A percentile compares a stretch with the other conserved stretches of the same genome.
phyloP scores from a whole-genome alignment of 2,329 filamentous ascomycete genomes.

The Coniochaeta hoffmannii region DNA sequence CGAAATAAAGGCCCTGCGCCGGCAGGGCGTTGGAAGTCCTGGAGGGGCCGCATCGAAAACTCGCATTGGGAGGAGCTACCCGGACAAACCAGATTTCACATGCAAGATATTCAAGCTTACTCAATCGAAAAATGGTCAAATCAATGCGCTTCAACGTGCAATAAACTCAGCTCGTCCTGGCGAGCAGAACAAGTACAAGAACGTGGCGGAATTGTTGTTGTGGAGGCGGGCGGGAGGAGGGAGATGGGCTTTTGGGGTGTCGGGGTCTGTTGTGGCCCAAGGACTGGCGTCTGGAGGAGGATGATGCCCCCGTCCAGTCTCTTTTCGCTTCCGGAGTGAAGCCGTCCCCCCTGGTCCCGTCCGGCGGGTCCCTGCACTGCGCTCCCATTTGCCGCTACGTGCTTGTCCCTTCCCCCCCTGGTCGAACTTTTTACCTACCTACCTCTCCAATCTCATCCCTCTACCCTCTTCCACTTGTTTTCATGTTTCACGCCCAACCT shows the following conservation, averaged over 20 bases:
- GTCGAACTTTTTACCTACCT: conserved; percentile 21
- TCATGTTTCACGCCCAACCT: conserved; percentile 1
- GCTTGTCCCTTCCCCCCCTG: conserved; percentile 9
- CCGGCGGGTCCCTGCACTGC: conserved; percentile 15
- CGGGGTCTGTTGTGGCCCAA: conserved; percentile 16
- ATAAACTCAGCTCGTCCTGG: conserved; percentile 28
- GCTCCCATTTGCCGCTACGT: conserved; percentile 19
- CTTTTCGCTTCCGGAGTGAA: conserved; percentile 15
- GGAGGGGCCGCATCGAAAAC: not conserved
- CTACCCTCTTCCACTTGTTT: conserved; percentile 1
- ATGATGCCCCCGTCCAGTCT: conserved; percentile 11
- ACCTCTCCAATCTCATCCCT: conserved; percentile 5
- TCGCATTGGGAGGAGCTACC: not conserved
- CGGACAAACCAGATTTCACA: not conserved
- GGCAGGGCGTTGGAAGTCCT: not conserved
- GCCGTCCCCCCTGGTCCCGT: conserved; percentile 11
- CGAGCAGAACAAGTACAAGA: conserved; percentile 61
- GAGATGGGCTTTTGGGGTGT: conserved; percentile 25
- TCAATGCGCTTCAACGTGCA: conserved; percentile 22
- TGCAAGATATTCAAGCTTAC: not conserved
- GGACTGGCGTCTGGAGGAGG: conserved; percentile 17
- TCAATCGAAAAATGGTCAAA: conserved; percentile 6
- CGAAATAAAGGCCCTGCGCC: not conserved
- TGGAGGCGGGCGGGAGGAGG: conserved; percentile 21
- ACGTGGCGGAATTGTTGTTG: conserved; percentile 37